Base-by-base conservation (phyloP, 768 basidiomycete genomes). In the Glaciozyma antarctica region DNA sequence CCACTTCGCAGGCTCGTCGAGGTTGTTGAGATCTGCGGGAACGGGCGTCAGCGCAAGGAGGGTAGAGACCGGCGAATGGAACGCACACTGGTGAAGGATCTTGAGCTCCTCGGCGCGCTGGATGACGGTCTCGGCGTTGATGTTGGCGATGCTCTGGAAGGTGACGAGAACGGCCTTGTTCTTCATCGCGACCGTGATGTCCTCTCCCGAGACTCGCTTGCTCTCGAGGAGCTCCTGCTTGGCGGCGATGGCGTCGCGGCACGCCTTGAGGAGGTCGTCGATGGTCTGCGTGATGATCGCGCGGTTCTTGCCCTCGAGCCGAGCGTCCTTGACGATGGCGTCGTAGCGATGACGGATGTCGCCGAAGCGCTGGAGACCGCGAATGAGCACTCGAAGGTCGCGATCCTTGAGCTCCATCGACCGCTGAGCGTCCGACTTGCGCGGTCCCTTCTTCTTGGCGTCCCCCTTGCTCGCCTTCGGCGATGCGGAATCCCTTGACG, bases 371-470 rank as follows among this genome's bases (percentile, higher is more conserved):
- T 95, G 92, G 72, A 99, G 80, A 75, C 92, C 94, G 69, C 94
- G 84, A 61, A 97, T 89, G 43, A 99, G 81, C 47, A 92, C 92
- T 63, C 95, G 90, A 32, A 98, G 85, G 76, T 99, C 95, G 52
- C 95, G 85, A 76, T 98, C 94, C 79, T 94, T 98, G 67, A 99
- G 80, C 76, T 95, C 92, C 85, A 95, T 87, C 22, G 94, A 87
- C 75, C 90, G 90, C 78, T 97, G 91, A 60, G 86, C 88, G 5
- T 90, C 88, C 6, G 88, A 87, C 80, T 98, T 97, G 72, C 93
- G 82, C 64, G 86, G 84, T 82, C 54, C 68, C 58, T 63, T 53
- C 66, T 73, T 74, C 65, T 74, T 75, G 48, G 65, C 58, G 32
- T 24, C 63, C 32, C 56, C 63, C 30, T 64, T 66, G 52, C 53